Percentiles rank a stretch among this genome's conserved stretches.
phyloP scores from a whole-genome alignment of 2,329 filamentous ascomycete genomes.

The Aspergillus novoparasiticus region DNA sequence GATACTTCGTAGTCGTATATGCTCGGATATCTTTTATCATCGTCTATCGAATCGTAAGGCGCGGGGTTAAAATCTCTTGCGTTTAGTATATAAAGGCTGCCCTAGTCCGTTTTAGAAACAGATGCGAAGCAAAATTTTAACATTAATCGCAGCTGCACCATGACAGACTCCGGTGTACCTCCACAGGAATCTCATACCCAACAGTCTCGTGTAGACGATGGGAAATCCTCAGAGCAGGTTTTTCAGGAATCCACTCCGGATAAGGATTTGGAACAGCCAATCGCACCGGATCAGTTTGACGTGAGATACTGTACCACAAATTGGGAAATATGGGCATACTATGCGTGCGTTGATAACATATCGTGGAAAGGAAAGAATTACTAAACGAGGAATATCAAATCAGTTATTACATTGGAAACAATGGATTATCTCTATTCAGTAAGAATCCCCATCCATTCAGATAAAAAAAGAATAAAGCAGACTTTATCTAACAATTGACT shows the following conservation, averaged over 20 bases:
- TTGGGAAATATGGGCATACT: constrained; percentile 61
- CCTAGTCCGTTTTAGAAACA: neutral
- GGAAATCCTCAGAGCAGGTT: neutral
- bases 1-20: neutral
- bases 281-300: constrained; percentile 59
- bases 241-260: neutral
- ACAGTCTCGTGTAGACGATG: neutral
- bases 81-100: neutral
- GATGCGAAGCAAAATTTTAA: neutral
- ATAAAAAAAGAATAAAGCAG: neutral
- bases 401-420: constrained; percentile 67
- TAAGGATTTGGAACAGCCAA: constrained; percentile 38
- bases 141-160: neutral
- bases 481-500: neutral
- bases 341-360: constrained; percentile 41
- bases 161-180: neutral
- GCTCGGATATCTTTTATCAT: neutral
- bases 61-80: neutral
- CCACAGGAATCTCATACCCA: neutral
- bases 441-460: constrained; percentile 7
- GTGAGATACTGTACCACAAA: constrained; percentile 54
- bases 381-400: constrained; percentile 27
- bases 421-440: constrained; percentile 64
- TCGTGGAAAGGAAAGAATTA: constrained; percentile 7
- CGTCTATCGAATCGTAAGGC: neutral